Base-by-base conservation (phyloP, 1,139 yeast genomes). In the Geotrichum citri-aurantii region DNA sequence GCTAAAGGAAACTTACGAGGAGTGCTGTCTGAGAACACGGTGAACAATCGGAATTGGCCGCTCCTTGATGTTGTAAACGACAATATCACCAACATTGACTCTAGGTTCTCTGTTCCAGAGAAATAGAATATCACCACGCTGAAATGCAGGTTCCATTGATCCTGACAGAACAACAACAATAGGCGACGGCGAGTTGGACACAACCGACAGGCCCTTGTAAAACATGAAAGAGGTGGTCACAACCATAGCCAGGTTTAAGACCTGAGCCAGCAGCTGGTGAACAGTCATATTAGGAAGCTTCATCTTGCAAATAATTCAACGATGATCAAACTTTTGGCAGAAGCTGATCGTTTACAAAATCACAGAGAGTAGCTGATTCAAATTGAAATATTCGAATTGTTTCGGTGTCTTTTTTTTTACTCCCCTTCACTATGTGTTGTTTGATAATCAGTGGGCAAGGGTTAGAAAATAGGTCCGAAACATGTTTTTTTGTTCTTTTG, bases 141-240 rank as follows among this genome's bases (percentile, higher is more conserved):
- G 98, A 79, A 95, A 95, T 0, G 99, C 99, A 0, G 99, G 99
- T 71, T 95, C 99, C 99, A 93, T 93, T 1, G 98, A 93, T 5
- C 99, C 99, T 1, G 98, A 90, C 53, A 93, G 81, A 12, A 93
- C 99, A 46, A 93, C 99, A 47, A 95, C 99, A 48, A 93, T 84
- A 19, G 99, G 99, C 1, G 97, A 89, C 63, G 89, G 87, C 0
- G 96, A 85, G 73, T 90, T 85, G 27, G 97, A 80, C 1, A 86
- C 78, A 4, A 93, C 78, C 0, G 92, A 85, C 24, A 93, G 77
- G 0, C 89, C 83, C 71, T 90, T 91, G 95, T 97, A 93, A 63
- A 90, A 82, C 82, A 93, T 88, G 72, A 85, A 93, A 0, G 99
- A 96, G 0, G 95, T 84, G 11, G 97, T 81, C 60, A 91, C 80